Conservation (phyloP, 176 grass and related monocot species). For the Calamus simplicifolius region DNA sequence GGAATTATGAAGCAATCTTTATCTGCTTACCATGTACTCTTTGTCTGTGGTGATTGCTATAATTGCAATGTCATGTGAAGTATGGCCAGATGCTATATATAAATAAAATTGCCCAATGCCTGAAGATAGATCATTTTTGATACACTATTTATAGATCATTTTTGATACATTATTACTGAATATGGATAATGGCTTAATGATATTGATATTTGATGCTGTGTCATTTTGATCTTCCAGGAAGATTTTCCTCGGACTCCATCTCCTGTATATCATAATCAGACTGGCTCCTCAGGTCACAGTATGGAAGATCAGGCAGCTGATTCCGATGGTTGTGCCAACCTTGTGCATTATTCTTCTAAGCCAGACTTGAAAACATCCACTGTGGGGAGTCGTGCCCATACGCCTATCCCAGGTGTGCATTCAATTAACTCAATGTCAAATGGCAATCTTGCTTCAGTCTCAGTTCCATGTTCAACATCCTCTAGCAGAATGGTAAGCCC, state of each 20-base stretch:
- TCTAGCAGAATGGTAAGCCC: slow-evolving; percentile 25
- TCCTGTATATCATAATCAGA: slow-evolving; percentile 42
- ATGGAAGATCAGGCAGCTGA: slow-evolving; percentile 20
- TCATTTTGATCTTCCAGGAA: slow-evolving; percentile 42
- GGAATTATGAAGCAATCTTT: too few relatives aligned
- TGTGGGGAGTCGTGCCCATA: background rate
- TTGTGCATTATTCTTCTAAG: slow-evolving; percentile 33
- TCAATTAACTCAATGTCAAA: slow-evolving; percentile 9
- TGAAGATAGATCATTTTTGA: too few relatives aligned
- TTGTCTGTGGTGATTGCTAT: too few relatives aligned
- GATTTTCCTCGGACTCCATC: slow-evolving; percentile 33
- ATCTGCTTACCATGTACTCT: too few relatives aligned
- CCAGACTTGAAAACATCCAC: slow-evolving; percentile 29
- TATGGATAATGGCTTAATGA: too few relatives aligned
- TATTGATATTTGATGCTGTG: slow-evolving; percentile 13
- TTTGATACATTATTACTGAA: too few relatives aligned
- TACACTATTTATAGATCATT: too few relatives aligned
- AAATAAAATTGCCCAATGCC: too few relatives aligned
- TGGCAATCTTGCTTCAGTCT: background rate
- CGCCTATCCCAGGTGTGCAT: slow-evolving; percentile 23
- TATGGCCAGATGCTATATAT: too few relatives aligned
- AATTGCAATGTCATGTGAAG: too few relatives aligned
- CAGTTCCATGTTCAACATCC: slow-evolving; percentile 29
- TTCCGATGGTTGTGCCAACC: slow-evolving; percentile 24
- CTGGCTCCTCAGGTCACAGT: slow-evolving; percentile 38